Evolutionary conservation across 2,329 filamentous ascomycete genomes (phyloP), one percentile per base, ranked within the genome.

Genomic region (Hortaea werneckii): DNA sequence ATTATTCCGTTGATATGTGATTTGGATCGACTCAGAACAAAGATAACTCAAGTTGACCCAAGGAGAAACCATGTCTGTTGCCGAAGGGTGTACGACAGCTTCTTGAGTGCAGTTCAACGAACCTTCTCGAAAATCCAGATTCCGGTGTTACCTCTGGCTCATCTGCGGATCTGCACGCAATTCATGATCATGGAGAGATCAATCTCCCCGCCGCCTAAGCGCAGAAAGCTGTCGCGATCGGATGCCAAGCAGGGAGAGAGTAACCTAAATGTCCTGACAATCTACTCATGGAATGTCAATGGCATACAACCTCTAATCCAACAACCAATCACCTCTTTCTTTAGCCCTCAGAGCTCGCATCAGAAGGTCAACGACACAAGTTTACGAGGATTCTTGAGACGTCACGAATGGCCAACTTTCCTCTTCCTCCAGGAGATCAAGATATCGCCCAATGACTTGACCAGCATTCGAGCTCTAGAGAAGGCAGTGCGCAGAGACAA

Each of bases 381-480:
- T 12, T 59, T 74, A 5, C 60, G 69, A 32, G 58, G 54, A 12
- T 70, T 73, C 45, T 59, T 75, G n/a, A 61, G 64, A 26, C 62
- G 65, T 7, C 69, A 74, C 51, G 42, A 58, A 9, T 74, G 65
- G 63, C 71, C 71, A 4, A 60, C 67, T 2, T 50, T 73, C 20
- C 60, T 74, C 4, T 67, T 69, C 45, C 60, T 74, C 1, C 71
- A 75, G 58, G 72, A 75, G 62, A 67, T 74, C 26, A 75, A 75
- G 52, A 71, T 76, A 42, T 62, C 59, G 12, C 49, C 60, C 1
- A 55, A 55, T 6, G 72, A 75, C 47, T 47, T 37, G 0, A 57
- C 61, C 5, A 72, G 65, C 0, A 62, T 68, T 51, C 53, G 61
- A 29, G 64, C 64, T 1, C 61, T 76, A 5, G 54, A 64, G 47